Evolutionary conservation across 768 basidiomycete species (phyloP).

Genomic region (Lentinula lateritia): DNA sequence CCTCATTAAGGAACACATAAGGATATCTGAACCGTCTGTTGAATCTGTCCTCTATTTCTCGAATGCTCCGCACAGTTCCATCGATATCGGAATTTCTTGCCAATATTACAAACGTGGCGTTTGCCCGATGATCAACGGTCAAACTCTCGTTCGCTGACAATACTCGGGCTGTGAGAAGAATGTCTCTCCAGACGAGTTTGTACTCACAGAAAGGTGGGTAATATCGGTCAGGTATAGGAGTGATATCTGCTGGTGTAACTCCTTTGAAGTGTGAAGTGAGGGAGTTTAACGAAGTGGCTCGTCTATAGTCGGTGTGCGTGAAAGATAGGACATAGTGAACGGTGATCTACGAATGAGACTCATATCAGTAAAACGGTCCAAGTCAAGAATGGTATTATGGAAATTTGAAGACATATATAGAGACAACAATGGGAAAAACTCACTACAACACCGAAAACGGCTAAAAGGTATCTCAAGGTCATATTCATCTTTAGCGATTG

Average conservation of each 20-base stretch:
- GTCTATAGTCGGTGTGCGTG: conserved; percentile 40
- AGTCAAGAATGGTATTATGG: neutral
- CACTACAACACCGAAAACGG: neutral
- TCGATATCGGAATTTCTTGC: conserved; percentile 61
- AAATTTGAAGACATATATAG: neutral
- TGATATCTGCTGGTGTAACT: conserved; percentile 26
- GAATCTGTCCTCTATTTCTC: conserved; percentile 76
- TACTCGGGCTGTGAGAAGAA: neutral
- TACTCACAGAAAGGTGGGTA: neutral
- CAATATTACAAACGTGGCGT: conserved; percentile 42
- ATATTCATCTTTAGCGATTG: conserved; percentile 1
- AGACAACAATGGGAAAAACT: neutral
- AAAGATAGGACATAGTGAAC: conserved; percentile 38
- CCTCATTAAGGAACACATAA: conserved; percentile 87
- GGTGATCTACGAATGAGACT: conserved; percentile 20
- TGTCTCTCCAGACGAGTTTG: neutral
- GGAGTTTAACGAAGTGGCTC: conserved; percentile 33
- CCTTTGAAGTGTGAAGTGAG: conserved; percentile 21
- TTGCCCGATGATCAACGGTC: conserved; percentile 14
- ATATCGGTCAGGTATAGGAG: neutral
- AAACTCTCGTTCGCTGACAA: neutral
- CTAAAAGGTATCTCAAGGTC: neutral
- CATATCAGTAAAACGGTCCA: neutral
- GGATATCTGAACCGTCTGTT: conserved; percentile 77
- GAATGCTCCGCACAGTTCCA: conserved; percentile 57